Base-by-base conservation (phyloP, 208 protist species). In the Leishmania tarentolae region DNA sequence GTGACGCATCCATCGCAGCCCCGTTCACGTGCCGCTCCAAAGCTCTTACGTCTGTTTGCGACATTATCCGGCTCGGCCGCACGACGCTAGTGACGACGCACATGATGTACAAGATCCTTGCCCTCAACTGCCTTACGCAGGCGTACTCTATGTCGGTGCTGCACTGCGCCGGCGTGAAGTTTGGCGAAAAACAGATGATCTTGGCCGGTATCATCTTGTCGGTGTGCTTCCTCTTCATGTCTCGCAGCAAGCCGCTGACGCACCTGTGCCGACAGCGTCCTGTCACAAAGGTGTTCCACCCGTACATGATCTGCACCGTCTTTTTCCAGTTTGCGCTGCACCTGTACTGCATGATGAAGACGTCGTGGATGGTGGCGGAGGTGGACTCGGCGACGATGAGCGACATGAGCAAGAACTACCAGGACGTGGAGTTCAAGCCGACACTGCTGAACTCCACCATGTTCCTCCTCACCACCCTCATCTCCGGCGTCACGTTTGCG, bases 91-190 rank as follows among this genome's bases (percentile, higher is more conserved):
- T 99, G 15, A 99, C 99, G 17, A 99, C 98, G 47, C 91, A 99
- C 74, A 99, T 99, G 94, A 99, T 99, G 98, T 99, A 99, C 92
- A 99, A 98, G 82, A 99, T 99, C 73, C 93, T 99, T 21, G 99
- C 99, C 11, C 93, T 99, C 28, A 99, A 99, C 87, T 99, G 98
- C 83, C 93, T 99, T 21, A 97, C 99, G 75, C 93, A 88, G 37
- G 99, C 99, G 0, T 99, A 99, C 86, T 96, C 92, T 44, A 94
- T 99, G 84, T 98, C 92, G 15, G 98, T 99, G 21, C 93, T 99
- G n/a, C 98, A 97, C 85, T 91, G 98, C n/a, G 97, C 99, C 75
- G 99, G 99, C 74, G 91, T 99, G 31, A 99, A 99, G 86, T 91
- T 98, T 31, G 96, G 98, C 82, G 99, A 99, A 87, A 96, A 93